phyloP scores from a whole-genome alignment of 805 yeast species.

The Ogataea methylovora region DNA sequence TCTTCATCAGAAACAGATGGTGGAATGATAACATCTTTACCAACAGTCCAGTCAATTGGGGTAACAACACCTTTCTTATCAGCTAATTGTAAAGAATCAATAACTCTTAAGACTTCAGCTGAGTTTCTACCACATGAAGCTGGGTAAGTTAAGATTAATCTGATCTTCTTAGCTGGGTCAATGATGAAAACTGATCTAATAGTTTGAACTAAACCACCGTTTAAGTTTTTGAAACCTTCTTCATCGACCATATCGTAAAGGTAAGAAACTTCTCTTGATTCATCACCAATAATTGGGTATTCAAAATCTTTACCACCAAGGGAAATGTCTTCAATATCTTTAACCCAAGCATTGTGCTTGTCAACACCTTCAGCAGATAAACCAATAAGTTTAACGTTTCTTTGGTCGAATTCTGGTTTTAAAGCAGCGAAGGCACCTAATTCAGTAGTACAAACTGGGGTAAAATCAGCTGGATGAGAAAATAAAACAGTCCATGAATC shows the following conservation, averaged over 20 bases:
- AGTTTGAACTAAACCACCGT: slow-evolving; percentile 71
- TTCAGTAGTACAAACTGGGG: slow-evolving; percentile 96
- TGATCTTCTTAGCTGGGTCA: slow-evolving; percentile 84
- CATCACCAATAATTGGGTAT: slow-evolving; percentile 90
- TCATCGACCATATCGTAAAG: slow-evolving; percentile 84
- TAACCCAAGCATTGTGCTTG: slow-evolving; percentile 78
- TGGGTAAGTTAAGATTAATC: slow-evolving; percentile 83
- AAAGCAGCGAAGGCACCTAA: slow-evolving; percentile 87
- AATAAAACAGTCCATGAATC: slow-evolving; percentile 83
- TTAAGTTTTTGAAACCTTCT: slow-evolving; percentile 69
- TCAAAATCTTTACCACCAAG: slow-evolving; percentile 59
- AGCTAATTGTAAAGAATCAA: slow-evolving; percentile 81
- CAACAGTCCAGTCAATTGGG: slow-evolving; percentile 86
- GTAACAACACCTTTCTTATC: slow-evolving; percentile 82
- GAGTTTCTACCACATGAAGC: slow-evolving; percentile 94
- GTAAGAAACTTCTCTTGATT: slow-evolving; percentile 76
- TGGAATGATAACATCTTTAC: slow-evolving; percentile 89
- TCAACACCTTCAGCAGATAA: slow-evolving; percentile 79
- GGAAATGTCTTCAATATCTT: slow-evolving; percentile 83
- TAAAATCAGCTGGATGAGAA: slow-evolving; percentile 94
- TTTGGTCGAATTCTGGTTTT: slow-evolving; percentile 80
- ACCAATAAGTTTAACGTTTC: slow-evolving; percentile 85
- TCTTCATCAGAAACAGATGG: slow-evolving; percentile 75
- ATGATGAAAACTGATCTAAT: slow-evolving; percentile 89
- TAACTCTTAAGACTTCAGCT: slow-evolving; percentile 82